Percentiles rank a stretch among this genome's conserved stretches.
These are phyloP conservation scores for Globisporangium yorkense DNA, from an alignment of 352 stramenopile species.

Conservation along the genomic window DNA sequence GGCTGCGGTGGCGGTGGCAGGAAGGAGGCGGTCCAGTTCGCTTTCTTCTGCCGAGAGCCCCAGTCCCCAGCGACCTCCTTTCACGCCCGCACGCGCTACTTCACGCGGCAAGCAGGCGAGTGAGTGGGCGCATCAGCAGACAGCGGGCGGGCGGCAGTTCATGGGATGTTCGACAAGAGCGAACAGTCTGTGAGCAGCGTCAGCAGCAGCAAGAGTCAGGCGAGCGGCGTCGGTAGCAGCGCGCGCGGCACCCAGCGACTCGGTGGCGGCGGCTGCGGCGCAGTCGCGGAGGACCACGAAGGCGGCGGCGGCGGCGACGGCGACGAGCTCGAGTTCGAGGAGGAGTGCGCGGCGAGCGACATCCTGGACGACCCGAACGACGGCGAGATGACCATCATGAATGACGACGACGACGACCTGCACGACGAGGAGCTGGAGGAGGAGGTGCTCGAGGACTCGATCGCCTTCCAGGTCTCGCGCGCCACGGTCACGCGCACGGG, in stretches of 20 bases:
- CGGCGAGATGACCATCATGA: conserved; percentile 65
- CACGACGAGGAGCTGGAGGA: conserved; percentile 39
- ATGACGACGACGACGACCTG: conserved; percentile 45
- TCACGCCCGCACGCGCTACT: neutral
- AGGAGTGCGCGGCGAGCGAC: conserved; percentile 39
- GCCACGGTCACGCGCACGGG: conserved; percentile 62
- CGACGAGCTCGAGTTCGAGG: conserved; percentile 22
- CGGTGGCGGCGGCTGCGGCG: conserved; percentile 14
- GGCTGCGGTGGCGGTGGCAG: no score
- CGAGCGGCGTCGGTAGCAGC: conserved; percentile 1
- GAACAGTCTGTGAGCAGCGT: conserved; percentile 14
- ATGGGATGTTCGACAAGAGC: conserved; percentile 41
- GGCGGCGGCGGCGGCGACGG: conserved; percentile 1
- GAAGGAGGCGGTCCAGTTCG: neutral
- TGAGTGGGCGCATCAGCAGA: neutral
- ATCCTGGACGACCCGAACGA: conserved; percentile 40
- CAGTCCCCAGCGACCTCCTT: neutral
- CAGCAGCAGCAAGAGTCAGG: conserved; percentile 6
- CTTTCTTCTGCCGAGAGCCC: neutral
- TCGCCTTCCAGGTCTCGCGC: conserved; percentile 69
- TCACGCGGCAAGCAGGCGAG: neutral
- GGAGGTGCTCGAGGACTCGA: conserved; percentile 65
- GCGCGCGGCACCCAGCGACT: neutral
- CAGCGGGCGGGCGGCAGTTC: conserved; percentile 12
- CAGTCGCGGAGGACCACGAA: conserved; percentile 13